Evolutionary conservation across 2,329 filamentous ascomycete genomes (phyloP).

Genomic region (Pseudogymnoascus sp.): DNA sequence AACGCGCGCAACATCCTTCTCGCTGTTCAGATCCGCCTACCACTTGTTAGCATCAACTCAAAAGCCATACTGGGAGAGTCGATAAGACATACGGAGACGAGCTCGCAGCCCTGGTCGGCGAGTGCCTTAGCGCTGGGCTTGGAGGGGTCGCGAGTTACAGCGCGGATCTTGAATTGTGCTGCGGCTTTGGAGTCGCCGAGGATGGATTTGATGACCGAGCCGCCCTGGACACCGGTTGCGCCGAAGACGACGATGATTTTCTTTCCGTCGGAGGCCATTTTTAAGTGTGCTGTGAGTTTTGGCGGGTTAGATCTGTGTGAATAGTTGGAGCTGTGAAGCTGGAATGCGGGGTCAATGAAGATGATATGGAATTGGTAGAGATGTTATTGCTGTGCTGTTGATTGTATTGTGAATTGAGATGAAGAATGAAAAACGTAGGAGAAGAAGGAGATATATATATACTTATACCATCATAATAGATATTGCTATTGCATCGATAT

Average conservation of each 20-base stretch:
- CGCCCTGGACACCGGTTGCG: constrained; percentile 45
- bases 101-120: constrained; percentile 36
- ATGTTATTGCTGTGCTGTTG: neutral
- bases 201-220: constrained; percentile 45
- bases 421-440: neutral
- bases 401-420: neutral
- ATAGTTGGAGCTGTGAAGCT: neutral
- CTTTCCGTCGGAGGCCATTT: constrained; percentile 16
- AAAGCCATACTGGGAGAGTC: neutral
- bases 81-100: constrained; percentile 32
- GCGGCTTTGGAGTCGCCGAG: constrained; percentile 39
- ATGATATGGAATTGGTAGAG: neutral
- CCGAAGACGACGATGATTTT: constrained; percentile 41
- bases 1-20: constrained; percentile 31
- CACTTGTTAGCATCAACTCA: neutral
- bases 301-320: neutral
- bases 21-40: constrained; percentile 38
- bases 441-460: neutral
- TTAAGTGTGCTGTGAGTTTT: neutral
- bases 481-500: neutral
- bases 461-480: neutral
- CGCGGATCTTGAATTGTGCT: constrained; percentile 40
- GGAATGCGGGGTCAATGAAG: neutral
- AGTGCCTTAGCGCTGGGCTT: constrained; percentile 38
- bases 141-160: constrained; percentile 39